Base-by-base conservation (phyloP, 306 rosid genomes). In the Comarum palustre region DNA sequence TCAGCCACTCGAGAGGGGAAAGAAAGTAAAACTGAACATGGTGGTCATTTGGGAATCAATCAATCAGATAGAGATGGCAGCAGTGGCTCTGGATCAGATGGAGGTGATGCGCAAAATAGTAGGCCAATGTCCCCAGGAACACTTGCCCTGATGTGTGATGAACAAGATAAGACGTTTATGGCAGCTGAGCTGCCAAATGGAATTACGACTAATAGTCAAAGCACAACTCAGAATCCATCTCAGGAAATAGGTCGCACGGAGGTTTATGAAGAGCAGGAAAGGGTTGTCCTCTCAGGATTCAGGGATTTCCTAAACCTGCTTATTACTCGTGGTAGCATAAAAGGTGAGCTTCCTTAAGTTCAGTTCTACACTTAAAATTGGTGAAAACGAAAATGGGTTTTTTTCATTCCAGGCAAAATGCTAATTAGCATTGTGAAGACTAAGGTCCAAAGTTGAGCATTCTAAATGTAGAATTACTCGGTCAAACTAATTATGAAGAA, bases 61-160 rank as follows among this genome's bases (percentile, higher is more conserved):
- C 84, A 74, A 69, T 73, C 83, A 51, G 77, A 74, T 41, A 67
- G 62, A 79, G 73, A 69, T 66, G 84, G 43, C 17, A 59, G 38
- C 42, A 58, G 38, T 72, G 84, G 65, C 74, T 79, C 82, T 60
- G 72, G 82, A 54, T 73, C 68, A 39, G 79, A 79, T 78, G 84
- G 78, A 76, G 76, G 69, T 72, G 82, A 80, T 80, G 69, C 48
- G 32, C 80, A 66, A 73, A 73, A 73, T 71, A 68, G 69, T 58
- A 70, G 81, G 79, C 91, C 89, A 57, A 31, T 83, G 77, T 90
- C 96, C 43, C 96, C 96, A 9, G 90, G 83, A 78, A 88, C 96
- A 17, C 86, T 83, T 50, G 87, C 91, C 51, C 84, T 88, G 83
- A 83, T 86, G 96, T 90, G 96, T 82, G 86, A 90, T 77, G 96